Evolutionary conservation across 2,329 filamentous ascomycete species (phyloP).

Genomic region (Cladophialophora carrionii): DNA sequence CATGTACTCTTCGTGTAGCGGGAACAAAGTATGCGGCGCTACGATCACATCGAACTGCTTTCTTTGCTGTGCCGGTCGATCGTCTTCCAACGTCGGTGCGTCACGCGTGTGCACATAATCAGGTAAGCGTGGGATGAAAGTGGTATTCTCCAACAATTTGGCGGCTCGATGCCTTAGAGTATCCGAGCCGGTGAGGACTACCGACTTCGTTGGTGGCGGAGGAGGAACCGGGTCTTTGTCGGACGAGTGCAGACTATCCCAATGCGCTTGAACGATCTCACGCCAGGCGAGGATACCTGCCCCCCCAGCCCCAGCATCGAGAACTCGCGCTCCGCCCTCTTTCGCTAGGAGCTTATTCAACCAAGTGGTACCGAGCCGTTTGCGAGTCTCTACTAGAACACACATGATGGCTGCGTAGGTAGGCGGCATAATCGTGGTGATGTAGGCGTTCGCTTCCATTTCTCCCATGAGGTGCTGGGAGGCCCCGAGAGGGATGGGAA

Average conservation of each 20-base stretch:
- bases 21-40: constrained; percentile 80
- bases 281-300: constrained; percentile 66
- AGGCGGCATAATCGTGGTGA: constrained; percentile 64
- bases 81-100: constrained; percentile 62
- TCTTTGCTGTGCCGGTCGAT: constrained; percentile 56
- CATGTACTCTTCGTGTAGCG: constrained; percentile 72
- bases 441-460: constrained; percentile 64
- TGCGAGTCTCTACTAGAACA: constrained; percentile 62
- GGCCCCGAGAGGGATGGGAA: constrained; percentile 61
- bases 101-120: constrained; percentile 73
- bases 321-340: constrained; percentile 60
- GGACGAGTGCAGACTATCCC: constrained; percentile 64
- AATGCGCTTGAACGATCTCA: constrained; percentile 78
- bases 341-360: constrained; percentile 59
- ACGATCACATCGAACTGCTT: constrained; percentile 91
- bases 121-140: constrained; percentile 87
- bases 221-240: constrained; percentile 49
- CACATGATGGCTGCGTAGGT: constrained; percentile 63
- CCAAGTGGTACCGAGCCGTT: constrained; percentile 63
- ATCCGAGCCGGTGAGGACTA: constrained; percentile 77
- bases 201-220: constrained; percentile 70
- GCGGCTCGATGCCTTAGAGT: constrained; percentile 75
- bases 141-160: constrained; percentile 80
- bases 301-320: constrained; percentile 66
- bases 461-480: constrained; percentile 61